phyloP scores from a whole-genome alignment of 1,284 basidiomycete genomes.

The Gomphus bonarii region DNA sequence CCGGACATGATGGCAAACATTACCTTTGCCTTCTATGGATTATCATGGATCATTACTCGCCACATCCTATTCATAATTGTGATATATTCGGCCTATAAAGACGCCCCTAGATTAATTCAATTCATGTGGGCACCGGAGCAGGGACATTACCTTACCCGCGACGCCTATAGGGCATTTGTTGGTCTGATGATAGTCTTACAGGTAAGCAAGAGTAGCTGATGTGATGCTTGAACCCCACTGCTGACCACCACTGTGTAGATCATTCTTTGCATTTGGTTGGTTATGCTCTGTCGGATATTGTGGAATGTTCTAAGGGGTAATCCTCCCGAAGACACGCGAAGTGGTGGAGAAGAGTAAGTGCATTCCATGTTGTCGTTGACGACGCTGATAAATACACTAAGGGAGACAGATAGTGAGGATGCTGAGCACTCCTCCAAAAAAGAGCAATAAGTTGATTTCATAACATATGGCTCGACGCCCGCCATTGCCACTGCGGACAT shows the following conservation, averaged over 20 bases:
- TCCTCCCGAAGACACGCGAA: constrained; percentile 77
- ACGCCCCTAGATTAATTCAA: constrained; percentile 37
- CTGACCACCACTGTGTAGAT: constrained; percentile 31
- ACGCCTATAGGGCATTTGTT: constrained; percentile 40
- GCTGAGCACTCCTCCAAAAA: background rate
- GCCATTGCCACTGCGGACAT: background rate
- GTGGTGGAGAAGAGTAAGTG: constrained; percentile 70
- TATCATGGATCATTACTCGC: constrained; percentile 85
- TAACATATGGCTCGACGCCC: background rate
- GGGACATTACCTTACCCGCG: constrained; percentile 46
- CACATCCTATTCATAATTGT: constrained; percentile 70
- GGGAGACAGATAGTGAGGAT: background rate
- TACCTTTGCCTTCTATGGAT: constrained; percentile 67
- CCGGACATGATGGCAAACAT: constrained; percentile 63
- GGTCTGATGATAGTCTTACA: constrained; percentile 52
- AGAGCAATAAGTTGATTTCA: background rate
- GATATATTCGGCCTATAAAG: constrained; percentile 49
- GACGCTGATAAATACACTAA: background rate
- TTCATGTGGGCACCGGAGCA: constrained; percentile 50
- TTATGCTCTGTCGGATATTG: constrained; percentile 75
- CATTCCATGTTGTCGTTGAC: background rate
- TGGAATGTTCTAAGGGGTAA: constrained; percentile 69
- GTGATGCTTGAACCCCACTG: constrained; percentile 7
- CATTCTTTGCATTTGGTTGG: constrained; percentile 79
- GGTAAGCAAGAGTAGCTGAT: constrained; percentile 26